These are phyloP conservation scores for Pseudogymnoascus sp. DNA, from an alignment of 2,329 filamentous ascomycete species.

Conservation along the genomic window DNA sequence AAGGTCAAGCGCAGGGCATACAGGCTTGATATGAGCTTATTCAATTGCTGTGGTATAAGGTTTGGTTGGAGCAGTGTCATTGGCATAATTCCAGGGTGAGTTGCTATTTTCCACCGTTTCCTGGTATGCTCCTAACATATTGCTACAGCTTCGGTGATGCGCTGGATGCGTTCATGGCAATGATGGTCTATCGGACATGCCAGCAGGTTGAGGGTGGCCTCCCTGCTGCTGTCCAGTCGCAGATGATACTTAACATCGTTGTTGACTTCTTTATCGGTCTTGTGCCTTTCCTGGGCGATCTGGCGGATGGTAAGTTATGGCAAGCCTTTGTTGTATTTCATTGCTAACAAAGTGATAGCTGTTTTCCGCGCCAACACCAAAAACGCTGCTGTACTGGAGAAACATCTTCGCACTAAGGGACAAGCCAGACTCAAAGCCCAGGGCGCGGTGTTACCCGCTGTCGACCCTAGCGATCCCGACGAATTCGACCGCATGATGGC, in stretches of 20 bases:
- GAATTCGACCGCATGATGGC: conserved; percentile 37
- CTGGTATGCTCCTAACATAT: conserved; percentile 19
- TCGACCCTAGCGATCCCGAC: conserved; percentile 45
- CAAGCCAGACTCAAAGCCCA: conserved; percentile 43
- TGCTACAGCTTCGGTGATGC: conserved; percentile 59
- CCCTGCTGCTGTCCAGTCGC: conserved; percentile 46
- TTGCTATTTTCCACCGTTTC: conserved; percentile 21
- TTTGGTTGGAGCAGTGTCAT: conserved; percentile 89
- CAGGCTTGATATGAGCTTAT: conserved; percentile 74
- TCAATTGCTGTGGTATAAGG: conserved; percentile 69
- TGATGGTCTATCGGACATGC: conserved; percentile 67
- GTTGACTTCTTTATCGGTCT: conserved; percentile 68
- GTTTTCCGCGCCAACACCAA: conserved; percentile 64
- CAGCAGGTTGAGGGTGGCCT: conserved; percentile 69
- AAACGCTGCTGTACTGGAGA: conserved; percentile 60
- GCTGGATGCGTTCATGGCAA: conserved; percentile 62
- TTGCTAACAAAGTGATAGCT: conserved; percentile 29
- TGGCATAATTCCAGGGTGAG: conserved; percentile 72
- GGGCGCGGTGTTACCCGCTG: conserved; percentile 37
- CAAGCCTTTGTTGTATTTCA: conserved; percentile 54
- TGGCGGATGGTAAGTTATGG: conserved; percentile 65
- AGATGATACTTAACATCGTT: conserved; percentile 74
- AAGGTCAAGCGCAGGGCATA: conserved; percentile 82
- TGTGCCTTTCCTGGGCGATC: conserved; percentile 67
- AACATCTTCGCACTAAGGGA: conserved; percentile 60